Evolutionary conservation across 495 filamentous ascomycete genomes (phyloP).

Genomic region (Hypoxylon perforatum): DNA sequence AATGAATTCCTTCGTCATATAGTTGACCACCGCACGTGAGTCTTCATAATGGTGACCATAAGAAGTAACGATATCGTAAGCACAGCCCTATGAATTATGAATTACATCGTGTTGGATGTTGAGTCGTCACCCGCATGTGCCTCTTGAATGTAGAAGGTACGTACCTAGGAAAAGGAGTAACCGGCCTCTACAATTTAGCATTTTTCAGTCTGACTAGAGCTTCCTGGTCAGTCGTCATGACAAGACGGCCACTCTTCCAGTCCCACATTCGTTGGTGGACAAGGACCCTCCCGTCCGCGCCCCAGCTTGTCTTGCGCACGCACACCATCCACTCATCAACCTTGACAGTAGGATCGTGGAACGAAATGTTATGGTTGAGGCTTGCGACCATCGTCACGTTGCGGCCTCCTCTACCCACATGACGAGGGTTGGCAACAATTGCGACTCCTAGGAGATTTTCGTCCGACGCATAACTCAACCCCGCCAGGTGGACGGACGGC

Average conservation of each 20-base stretch:
- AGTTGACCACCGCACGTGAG: no score
- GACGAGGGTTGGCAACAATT: neutral
- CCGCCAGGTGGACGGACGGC: neutral
- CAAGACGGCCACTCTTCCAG: slow-evolving; percentile 1
- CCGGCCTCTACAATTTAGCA: neutral
- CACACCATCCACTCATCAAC: slow-evolving; percentile 1
- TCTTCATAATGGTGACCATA: no score
- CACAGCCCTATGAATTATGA: no score
- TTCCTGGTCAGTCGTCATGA: neutral
- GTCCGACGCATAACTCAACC: neutral
- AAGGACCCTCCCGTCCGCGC: neutral
- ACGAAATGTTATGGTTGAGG: neutral
- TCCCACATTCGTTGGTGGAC: neutral
- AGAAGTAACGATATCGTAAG: no score
- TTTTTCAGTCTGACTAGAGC: neutral
- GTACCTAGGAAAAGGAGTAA: no score
- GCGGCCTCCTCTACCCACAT: neutral
- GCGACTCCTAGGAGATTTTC: neutral
- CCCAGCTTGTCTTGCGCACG: neutral
- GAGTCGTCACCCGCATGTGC: no score
- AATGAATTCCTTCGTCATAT: no score
- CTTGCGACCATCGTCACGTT: neutral
- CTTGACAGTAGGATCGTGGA: slow-evolving; percentile 1
- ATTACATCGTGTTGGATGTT: no score
- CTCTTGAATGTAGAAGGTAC: no score